Evolutionary conservation across 1,284 basidiomycete species (phyloP).

Genomic region (Ustilago curta): DNA sequence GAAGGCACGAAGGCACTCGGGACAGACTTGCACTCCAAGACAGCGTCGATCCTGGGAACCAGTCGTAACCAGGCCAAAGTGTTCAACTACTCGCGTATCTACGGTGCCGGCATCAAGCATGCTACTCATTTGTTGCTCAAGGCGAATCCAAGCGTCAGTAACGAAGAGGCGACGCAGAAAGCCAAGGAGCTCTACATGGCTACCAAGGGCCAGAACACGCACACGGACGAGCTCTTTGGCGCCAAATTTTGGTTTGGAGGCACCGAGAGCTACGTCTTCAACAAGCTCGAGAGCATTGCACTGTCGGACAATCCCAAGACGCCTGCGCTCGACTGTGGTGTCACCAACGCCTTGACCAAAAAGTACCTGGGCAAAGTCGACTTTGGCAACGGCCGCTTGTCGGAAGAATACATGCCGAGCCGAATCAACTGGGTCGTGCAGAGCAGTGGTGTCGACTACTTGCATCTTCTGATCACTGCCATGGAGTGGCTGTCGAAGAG

Average conservation of each 20-base stretch:
- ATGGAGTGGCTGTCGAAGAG: conserved; percentile 88
- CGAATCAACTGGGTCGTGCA: conserved; percentile 99
- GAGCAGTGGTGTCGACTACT: conserved; percentile 96
- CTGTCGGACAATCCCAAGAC: conserved; percentile 87
- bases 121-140: conserved; percentile 90
- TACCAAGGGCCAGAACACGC: conserved; percentile 81
- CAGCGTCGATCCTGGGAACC: conserved; percentile 91
- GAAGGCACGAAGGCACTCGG: conserved; percentile 97
- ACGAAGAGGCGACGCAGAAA: conserved; percentile 81
- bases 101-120: conserved; percentile 95
- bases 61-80: conserved; percentile 96
- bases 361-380: conserved; percentile 78
- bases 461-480: conserved; percentile 92
- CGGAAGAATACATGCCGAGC: conserved; percentile 91
- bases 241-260: conserved; percentile 96
- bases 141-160: conserved; percentile 82
- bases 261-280: conserved; percentile 97
- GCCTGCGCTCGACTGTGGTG: conserved; percentile 91
- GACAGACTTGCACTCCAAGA: conserved; percentile 97
- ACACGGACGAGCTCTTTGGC: conserved; percentile 57
- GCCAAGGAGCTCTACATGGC: conserved; percentile 89
- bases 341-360: conserved; percentile 91
- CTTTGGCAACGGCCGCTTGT: conserved; percentile 73
- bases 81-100: conserved; percentile 99
- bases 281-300: conserved; percentile 96